phyloP scores from a whole-genome alignment of 139 green algal species.

The Desmodesmus armatus region DNA sequence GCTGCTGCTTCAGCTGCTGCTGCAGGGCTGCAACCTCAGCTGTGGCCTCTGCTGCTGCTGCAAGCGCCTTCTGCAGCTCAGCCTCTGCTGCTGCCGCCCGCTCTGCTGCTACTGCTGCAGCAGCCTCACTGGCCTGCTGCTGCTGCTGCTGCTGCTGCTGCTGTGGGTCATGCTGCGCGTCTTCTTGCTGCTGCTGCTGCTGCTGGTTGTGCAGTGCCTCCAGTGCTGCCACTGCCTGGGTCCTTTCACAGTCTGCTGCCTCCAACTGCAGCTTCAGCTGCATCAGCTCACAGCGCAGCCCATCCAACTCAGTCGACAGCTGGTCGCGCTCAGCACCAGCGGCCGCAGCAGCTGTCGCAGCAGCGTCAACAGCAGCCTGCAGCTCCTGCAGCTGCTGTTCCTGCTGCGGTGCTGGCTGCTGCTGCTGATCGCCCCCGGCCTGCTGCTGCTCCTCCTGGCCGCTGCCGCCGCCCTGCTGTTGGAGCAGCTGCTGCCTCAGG shows the following conservation, averaged over 20 bases:
- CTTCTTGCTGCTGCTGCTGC: conserved; percentile 8
- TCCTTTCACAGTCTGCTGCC: too few species aligned
- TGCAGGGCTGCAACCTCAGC: not conserved
- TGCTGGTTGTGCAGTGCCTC: too few species aligned
- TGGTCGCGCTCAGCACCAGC: not conserved
- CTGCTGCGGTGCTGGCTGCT: not conserved
- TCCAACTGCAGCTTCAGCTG: conserved; percentile 14
- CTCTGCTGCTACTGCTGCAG: not conserved
- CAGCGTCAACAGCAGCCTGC: not conserved
- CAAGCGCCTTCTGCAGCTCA: not conserved
- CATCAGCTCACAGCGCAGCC: too few species aligned
- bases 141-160: not conserved
- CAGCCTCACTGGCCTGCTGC: conserved; percentile 4
- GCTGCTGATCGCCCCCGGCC: not conserved
- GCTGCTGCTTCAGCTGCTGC: not conserved
- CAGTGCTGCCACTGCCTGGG: too few species aligned
- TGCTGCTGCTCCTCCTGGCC: not conserved
- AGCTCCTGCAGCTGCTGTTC: not conserved
- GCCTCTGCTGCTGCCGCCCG: not conserved
- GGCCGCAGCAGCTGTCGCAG: not conserved
- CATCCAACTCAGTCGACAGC: conserved; percentile 12
- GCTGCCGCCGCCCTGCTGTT: not conserved
- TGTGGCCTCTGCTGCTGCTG: not conserved
- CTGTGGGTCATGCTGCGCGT: not conserved
- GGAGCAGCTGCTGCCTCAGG: not conserved